Conservation (phyloP, 768 basidiomycete genomes). For the Russula virescens region DNA sequence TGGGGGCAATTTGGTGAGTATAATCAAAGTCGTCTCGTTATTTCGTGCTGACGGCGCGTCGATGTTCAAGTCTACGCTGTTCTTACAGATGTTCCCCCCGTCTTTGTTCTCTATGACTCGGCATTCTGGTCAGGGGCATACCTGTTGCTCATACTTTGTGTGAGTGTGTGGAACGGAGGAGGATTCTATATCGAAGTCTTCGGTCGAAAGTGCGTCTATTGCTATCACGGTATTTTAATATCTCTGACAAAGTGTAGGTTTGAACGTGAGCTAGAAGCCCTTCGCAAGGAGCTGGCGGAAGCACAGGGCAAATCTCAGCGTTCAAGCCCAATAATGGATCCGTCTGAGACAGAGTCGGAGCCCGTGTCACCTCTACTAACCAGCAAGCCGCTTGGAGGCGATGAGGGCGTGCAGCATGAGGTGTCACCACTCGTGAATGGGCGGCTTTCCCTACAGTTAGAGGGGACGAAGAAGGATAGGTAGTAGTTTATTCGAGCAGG, state of each 20-base stretch:
- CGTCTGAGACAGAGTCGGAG: constrained; percentile 18
- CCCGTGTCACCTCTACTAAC: constrained; percentile 21
- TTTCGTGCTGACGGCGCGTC: background rate
- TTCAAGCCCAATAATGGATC: constrained; percentile 17
- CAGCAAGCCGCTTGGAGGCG: background rate
- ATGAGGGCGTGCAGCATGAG: background rate
- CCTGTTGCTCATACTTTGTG: constrained; percentile 72
- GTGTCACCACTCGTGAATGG: background rate
- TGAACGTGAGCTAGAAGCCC: constrained; percentile 83
- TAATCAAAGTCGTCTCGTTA: background rate
- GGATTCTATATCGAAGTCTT: constrained; percentile 97
- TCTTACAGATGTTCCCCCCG: constrained; percentile 79
- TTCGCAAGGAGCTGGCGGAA: constrained; percentile 87
- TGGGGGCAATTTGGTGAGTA: constrained; percentile 69
- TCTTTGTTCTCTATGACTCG: constrained; percentile 78
- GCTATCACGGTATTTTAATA: background rate
- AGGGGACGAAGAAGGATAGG: constrained; percentile 12
- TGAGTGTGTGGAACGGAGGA: constrained; percentile 94
- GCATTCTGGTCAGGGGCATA: constrained; percentile 72
- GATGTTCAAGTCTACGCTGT: constrained; percentile 63
- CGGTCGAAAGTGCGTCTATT: constrained; percentile 76
- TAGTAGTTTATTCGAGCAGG: background rate
- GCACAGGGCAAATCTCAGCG: constrained; percentile 28
- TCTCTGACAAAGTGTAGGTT: constrained; percentile 48
- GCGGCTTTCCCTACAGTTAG: background rate